Evolutionary conservation across 768 basidiomycete species (phyloP).

Genomic region (Rhodotorula toruloides): DNA sequence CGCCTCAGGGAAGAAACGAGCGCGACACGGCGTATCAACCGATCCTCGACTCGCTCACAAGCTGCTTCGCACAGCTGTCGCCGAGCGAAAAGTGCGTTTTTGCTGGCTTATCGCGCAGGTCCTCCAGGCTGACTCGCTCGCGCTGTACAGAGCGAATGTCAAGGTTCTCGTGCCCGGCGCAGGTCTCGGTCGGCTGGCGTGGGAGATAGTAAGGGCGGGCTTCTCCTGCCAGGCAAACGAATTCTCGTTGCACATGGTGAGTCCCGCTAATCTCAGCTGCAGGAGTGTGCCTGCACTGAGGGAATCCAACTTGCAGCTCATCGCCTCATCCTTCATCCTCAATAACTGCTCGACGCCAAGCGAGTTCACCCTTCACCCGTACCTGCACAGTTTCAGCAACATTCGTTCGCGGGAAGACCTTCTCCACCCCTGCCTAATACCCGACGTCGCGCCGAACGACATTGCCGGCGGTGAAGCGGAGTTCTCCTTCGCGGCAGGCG

Average conservation of each 20-base stretch:
- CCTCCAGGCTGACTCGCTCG: neutral
- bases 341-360: slow-evolving; percentile 71
- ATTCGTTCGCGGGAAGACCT: slow-evolving; percentile 58
- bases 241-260: slow-evolving; percentile 82
- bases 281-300: no score
- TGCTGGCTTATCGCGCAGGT: no score
- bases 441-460: slow-evolving; percentile 74
- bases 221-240: slow-evolving; percentile 91
- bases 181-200: slow-evolving; percentile 80
- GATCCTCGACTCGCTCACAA: slow-evolving; percentile 66
- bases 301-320: slow-evolving; percentile 54
- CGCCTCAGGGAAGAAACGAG: slow-evolving; percentile 66
- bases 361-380: slow-evolving; percentile 75
- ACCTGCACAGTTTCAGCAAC: slow-evolving; percentile 89
- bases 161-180: slow-evolving; percentile 84
- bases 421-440: slow-evolving; percentile 65
- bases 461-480: slow-evolving; percentile 58
- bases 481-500: slow-evolving; percentile 82
- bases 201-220: slow-evolving; percentile 76
- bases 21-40: slow-evolving; percentile 75
- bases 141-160: slow-evolving; percentile 51
- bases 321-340: slow-evolving; percentile 78
- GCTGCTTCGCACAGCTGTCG: slow-evolving; percentile 59
- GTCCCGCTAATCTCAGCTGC: no score
- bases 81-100: slow-evolving; percentile 53